phyloP scores from a whole-genome alignment of 495 filamentous ascomycete species.

The Talaromyces thailandensis region DNA sequence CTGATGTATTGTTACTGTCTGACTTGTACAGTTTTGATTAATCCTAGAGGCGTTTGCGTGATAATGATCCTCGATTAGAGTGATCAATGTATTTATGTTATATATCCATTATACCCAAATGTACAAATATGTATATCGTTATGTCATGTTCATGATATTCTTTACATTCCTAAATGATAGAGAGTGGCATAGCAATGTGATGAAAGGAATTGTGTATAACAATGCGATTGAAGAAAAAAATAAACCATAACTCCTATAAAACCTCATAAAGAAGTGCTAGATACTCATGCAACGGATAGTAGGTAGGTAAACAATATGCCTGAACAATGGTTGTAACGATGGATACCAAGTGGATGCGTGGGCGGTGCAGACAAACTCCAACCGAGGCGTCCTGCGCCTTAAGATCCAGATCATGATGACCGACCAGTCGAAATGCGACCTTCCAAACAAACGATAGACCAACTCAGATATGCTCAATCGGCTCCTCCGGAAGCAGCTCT shows the following conservation, averaged over 20 bases:
- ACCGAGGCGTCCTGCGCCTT: background rate
- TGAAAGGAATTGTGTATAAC: background rate
- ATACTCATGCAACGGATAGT: background rate
- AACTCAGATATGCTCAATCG: slow-evolving; percentile 62
- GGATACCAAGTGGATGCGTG: background rate
- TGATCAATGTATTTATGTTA: background rate
- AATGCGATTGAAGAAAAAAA: background rate
- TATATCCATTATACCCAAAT: background rate
- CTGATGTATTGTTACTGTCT: background rate
- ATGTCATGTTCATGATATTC: background rate
- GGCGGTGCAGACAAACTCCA: background rate
- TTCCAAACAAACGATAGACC: background rate
- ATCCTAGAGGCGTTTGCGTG: background rate
- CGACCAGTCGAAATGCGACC: background rate
- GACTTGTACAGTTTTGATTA: background rate
- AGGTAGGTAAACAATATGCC: background rate
- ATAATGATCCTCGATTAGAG: background rate
- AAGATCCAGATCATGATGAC: background rate
- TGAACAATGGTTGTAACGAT: background rate
- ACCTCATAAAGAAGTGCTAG: background rate
- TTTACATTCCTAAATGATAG: background rate
- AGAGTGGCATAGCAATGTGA: background rate
- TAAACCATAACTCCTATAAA: background rate
- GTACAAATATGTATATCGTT: background rate
- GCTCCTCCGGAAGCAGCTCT: slow-evolving; percentile 73